phyloP scores from a whole-genome alignment of 2,329 filamentous ascomycete species.

The Epichloe glyceriae region DNA sequence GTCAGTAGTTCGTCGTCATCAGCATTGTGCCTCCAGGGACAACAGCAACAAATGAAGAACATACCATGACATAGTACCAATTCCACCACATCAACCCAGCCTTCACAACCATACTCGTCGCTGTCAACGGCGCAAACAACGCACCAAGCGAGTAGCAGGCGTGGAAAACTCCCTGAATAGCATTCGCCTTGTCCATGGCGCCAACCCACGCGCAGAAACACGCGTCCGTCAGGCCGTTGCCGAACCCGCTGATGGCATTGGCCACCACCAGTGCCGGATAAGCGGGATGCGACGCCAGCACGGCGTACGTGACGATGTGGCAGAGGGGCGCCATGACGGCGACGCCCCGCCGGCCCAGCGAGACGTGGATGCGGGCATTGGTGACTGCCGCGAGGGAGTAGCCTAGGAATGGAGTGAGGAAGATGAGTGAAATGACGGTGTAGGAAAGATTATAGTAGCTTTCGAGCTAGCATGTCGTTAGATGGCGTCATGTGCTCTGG shows the following conservation, averaged over 20 bases:
- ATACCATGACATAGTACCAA: constrained; percentile 61
- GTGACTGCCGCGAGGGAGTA: constrained; percentile 48
- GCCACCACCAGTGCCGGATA: constrained; percentile 50
- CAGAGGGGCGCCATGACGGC: constrained; percentile 47
- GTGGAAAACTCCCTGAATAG: constrained; percentile 53
- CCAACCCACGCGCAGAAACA: constrained; percentile 41
- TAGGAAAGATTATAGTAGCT: constrained; percentile 47
- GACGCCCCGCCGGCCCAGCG: constrained; percentile 52
- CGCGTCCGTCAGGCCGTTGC: constrained; percentile 48
- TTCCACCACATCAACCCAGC: constrained; percentile 48
- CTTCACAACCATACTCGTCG: constrained; percentile 53
- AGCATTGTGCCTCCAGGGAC: neutral
- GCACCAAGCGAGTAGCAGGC: constrained; percentile 54
- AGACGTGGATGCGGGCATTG: constrained; percentile 47
- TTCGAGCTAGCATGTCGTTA: constrained; percentile 33
- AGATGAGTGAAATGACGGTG: constrained; percentile 48
- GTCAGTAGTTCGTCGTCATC: neutral
- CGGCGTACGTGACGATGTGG: constrained; percentile 48
- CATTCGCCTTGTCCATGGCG: constrained; percentile 54
- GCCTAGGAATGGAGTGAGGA: constrained; percentile 49
- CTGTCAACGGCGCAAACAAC: constrained; percentile 49
- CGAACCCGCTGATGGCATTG: constrained; percentile 52
- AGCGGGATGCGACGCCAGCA: constrained; percentile 48
- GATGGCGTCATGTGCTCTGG: no score
- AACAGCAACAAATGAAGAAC: constrained; percentile 8